Percentiles rank a stretch among this genome's conserved stretches.
These are phyloP conservation scores for Zea luxurians DNA, from an alignment of 176 grass and related monocot genomes.

Conservation along the genomic window DNA sequence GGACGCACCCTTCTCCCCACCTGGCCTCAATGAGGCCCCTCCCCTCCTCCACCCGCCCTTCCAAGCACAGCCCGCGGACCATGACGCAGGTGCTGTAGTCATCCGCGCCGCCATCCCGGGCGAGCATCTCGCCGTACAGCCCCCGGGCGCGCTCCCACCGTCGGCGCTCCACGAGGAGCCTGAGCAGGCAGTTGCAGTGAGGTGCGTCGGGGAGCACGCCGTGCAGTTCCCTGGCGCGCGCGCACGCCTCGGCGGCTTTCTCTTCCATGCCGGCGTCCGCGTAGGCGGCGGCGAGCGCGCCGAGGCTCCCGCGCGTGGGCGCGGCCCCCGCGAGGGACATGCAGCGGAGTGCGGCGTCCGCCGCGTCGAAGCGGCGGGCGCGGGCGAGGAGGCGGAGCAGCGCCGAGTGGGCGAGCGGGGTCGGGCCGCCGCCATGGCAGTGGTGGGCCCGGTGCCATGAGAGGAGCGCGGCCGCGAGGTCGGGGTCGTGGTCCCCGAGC, in stretches of 20 bases:
- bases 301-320: conserved; percentile 39
- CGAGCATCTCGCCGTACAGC: conserved; percentile 76
- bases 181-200: conserved; percentile 57
- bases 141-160: conserved; percentile 39
- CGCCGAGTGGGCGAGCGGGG: conserved; percentile 41
- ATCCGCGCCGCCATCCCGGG: conserved; percentile 45
- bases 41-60: conserved; percentile 67
- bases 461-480: conserved; percentile 30
- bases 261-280: conserved; percentile 37
- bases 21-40: conserved; percentile 68
- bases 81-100: conserved; percentile 71
- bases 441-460: conserved; percentile 29
- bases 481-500: conserved; percentile 37
- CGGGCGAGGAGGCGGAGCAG: conserved; percentile 42
- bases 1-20: conserved; percentile 69
- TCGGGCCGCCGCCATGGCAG: conserved; percentile 7
- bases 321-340: conserved; percentile 27
- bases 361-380: conserved; percentile 34
- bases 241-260: conserved; percentile 37
- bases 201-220: conserved; percentile 29
- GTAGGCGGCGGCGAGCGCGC: conserved; percentile 40
- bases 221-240: conserved; percentile 31
- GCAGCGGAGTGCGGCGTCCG: conserved; percentile 4
- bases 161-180: conserved; percentile 43
- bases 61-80: conserved; percentile 62